Evolutionary conservation across 805 yeast genomes (phyloP).

Genomic region (Lipomyces spencermartinsiae): DNA sequence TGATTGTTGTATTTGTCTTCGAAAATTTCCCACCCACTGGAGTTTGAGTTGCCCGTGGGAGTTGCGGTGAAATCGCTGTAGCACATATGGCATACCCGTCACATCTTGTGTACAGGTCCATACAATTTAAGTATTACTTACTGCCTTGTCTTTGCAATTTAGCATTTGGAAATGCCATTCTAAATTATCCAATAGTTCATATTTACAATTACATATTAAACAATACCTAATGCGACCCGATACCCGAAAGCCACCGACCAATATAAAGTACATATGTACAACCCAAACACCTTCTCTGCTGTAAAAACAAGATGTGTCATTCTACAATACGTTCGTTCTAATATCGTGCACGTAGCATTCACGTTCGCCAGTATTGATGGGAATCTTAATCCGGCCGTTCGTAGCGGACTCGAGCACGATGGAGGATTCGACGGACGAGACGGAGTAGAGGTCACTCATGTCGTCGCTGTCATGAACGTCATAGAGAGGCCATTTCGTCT

Average conservation of each 20-base stretch:
- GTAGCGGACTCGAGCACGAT: background rate
- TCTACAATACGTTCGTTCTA: background rate
- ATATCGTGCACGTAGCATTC: background rate
- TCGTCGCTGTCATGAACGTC: conserved; percentile 15
- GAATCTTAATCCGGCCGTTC: conserved; percentile 1
- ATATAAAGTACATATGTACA: background rate
- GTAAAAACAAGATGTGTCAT: background rate
- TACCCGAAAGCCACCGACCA: background rate
- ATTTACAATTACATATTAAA: background rate
- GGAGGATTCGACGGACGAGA: conserved; percentile 5
- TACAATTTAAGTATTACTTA: too few relatives aligned
- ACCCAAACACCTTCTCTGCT: background rate
- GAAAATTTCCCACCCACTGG: too few relatives aligned
- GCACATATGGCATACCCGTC: background rate
- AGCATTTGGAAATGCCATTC: too few relatives aligned
- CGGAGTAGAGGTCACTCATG: conserved; percentile 4
- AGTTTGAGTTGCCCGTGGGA: too few relatives aligned
- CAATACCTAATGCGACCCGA: background rate
- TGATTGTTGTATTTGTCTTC: background rate
- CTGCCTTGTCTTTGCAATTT: background rate
- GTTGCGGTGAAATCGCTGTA: background rate
- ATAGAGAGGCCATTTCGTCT: conserved; percentile 11
- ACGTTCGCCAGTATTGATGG: background rate
- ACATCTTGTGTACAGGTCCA: too few relatives aligned
- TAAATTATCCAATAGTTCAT: background rate